These are phyloP conservation scores for Dittrichia graveolens DNA, from an alignment of 129 eudicot genomes.

Conservation along the genomic window DNA sequence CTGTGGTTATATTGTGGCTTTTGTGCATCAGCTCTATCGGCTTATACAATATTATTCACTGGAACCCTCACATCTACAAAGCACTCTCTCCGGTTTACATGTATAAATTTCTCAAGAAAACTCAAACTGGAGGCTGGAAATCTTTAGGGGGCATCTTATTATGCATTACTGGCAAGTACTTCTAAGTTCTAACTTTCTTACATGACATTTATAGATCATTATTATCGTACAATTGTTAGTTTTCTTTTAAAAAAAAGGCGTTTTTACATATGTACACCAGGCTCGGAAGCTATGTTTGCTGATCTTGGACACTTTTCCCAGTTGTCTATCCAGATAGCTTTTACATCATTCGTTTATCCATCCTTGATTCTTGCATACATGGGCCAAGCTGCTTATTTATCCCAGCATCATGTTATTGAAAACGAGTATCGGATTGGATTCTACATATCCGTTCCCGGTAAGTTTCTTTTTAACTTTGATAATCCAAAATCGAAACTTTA, in stretches of 20 bases:
- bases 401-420: slow-evolving; percentile 68
- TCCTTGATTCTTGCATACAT: slow-evolving; percentile 90
- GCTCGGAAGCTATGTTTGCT: slow-evolving; percentile 99
- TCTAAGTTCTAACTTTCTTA: neutral
- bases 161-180: slow-evolving; percentile 78
- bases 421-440: slow-evolving; percentile 67
- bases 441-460: slow-evolving; percentile 97
- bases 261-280: slow-evolving; percentile 36
- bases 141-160: slow-evolving; percentile 92
- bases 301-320: slow-evolving; percentile 98
- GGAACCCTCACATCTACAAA: slow-evolving; percentile 93
- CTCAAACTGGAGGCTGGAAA: slow-evolving; percentile 92
- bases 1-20: slow-evolving; percentile 84
- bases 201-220: neutral
- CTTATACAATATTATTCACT: slow-evolving; percentile 76
- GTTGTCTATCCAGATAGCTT: slow-evolving; percentile 92
- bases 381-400: slow-evolving; percentile 99
- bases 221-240: neutral
- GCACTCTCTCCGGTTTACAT: slow-evolving; percentile 88
- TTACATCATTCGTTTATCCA: slow-evolving; percentile 83
- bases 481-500: neutral
- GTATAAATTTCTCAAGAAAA: slow-evolving; percentile 82
- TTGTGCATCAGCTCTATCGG: slow-evolving; percentile 86
- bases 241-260: neutral
- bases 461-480: slow-evolving; percentile 7